Conservation (phyloP, 2,329 filamentous ascomycete genomes). For the Passalora sequoiae region DNA sequence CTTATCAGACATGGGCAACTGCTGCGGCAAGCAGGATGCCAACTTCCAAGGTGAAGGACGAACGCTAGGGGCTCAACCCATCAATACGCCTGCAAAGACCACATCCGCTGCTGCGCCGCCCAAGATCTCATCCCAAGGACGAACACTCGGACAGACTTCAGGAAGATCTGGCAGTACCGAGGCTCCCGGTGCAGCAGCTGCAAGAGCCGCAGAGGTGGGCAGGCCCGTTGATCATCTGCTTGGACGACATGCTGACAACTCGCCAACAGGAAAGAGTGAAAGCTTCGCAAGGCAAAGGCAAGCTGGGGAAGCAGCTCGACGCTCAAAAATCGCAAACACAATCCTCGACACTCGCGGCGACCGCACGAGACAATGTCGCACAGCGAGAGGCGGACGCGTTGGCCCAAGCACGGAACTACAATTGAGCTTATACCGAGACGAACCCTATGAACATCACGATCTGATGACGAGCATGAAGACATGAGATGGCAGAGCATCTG, state of each 20-base stretch:
- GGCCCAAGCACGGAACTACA: constrained; percentile 50
- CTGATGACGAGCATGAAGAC: background rate
- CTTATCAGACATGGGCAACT: constrained; percentile 78
- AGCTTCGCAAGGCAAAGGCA: constrained; percentile 57
- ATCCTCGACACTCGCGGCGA: constrained; percentile 61
- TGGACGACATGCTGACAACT: background rate
- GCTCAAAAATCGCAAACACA: constrained; percentile 72
- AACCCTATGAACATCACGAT: constrained; percentile 1
- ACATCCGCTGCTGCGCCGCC: constrained; percentile 39
- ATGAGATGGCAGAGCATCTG: background rate
- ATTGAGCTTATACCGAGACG: constrained; percentile 25
- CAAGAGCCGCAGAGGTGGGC: constrained; percentile 73
- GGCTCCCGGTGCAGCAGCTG: constrained; percentile 68
- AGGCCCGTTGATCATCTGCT: background rate
- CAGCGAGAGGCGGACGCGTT: constrained; percentile 63
- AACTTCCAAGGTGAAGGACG: constrained; percentile 69
- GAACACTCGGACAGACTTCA: constrained; percentile 57
- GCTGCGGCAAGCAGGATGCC: constrained; percentile 70
- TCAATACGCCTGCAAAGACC: constrained; percentile 38
- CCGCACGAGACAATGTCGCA: constrained; percentile 60
- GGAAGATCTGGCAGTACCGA: constrained; percentile 26
- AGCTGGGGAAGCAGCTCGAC: constrained; percentile 64
- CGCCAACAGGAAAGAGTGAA: constrained; percentile 62
- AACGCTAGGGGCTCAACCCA: constrained; percentile 56
- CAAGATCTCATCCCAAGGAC: constrained; percentile 47